These are phyloP conservation scores for Fusarium gaditjirri DNA, from an alignment of 2,329 filamentous ascomycete genomes.

Conservation along the genomic window DNA sequence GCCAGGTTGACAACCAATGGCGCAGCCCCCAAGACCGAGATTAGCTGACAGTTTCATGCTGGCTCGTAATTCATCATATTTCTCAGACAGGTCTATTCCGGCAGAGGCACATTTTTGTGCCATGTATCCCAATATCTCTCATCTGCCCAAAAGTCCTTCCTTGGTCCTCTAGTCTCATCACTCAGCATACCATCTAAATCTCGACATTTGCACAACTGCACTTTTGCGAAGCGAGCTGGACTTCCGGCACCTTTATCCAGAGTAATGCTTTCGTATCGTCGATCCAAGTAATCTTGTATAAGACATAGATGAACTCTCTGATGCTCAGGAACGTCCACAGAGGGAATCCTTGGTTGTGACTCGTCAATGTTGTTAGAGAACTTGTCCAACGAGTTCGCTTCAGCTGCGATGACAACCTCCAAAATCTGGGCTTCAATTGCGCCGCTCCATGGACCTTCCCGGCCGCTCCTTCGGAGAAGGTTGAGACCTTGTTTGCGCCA, in stretches of 20 bases:
- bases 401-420: background rate
- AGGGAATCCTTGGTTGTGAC: rapidly evolving
- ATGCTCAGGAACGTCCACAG: background rate
- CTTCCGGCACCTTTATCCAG: background rate
- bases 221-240: background rate
- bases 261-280: background rate
- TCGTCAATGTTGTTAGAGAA: rapidly evolving
- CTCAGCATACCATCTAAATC: background rate
- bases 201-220: background rate
- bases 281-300: background rate
- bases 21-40: background rate
- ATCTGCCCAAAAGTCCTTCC: background rate
- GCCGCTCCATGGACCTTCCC: slow-evolving; percentile 30
- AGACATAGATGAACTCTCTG: background rate
- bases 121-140: slow-evolving; percentile 1
- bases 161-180: background rate
- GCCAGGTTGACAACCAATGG: background rate
- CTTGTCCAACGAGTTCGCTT: background rate
- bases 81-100: background rate
- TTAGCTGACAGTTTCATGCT: background rate
- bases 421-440: background rate
- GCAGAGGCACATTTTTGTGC: background rate
- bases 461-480: slow-evolving; percentile 9
- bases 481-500: slow-evolving; percentile 13
- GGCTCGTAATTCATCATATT: background rate